A percentile compares a stretch with the other conserved stretches of the same genome.
phyloP scores from a whole-genome alignment of 2,329 filamentous ascomycete species.

The Colletotrichum nymphaeae region DNA sequence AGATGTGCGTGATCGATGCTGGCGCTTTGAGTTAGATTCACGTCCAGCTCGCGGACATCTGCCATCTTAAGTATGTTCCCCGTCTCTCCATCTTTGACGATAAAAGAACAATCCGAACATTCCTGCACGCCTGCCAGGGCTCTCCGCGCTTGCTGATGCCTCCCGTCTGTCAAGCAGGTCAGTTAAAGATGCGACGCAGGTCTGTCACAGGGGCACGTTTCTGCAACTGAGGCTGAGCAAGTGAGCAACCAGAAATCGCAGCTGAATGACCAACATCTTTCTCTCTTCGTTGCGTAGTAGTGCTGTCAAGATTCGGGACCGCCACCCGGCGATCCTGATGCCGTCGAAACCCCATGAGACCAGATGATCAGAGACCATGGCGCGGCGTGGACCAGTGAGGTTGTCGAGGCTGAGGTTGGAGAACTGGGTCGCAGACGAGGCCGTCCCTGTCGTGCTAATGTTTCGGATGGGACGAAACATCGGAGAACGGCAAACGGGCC shows the following conservation, averaged over 20 bases:
- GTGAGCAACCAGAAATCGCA: not conserved
- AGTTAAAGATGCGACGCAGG: conserved; percentile 25
- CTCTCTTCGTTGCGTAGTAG: not conserved
- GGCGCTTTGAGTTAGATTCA: not conserved
- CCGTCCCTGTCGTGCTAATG: conserved; percentile 38
- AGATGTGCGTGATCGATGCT: not conserved
- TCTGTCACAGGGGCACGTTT: conserved; percentile 32
- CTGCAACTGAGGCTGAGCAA: conserved; percentile 25
- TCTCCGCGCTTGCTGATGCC: conserved; percentile 8
- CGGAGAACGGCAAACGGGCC: conserved; percentile 15
- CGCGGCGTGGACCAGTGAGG: conserved; percentile 38
- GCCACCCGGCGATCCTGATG: conserved; percentile 7
- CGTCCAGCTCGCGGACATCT: not conserved
- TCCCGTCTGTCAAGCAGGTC: not conserved
- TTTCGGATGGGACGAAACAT: conserved; percentile 37
- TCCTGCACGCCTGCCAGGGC: not conserved
- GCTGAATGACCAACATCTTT: not conserved
- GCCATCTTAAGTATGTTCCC: conserved; percentile 20
- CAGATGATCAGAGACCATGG: conserved; percentile 12
- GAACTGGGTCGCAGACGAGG: conserved; percentile 11
- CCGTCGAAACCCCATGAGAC: not conserved
- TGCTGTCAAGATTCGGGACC: not conserved
- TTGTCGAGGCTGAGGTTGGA: conserved; percentile 18
- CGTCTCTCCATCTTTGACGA: not conserved
- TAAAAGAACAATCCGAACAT: not conserved